Percentiles rank a stretch among this genome's conserved stretches.
Evolutionary conservation across 2,329 filamentous ascomycete genomes (phyloP).

Genomic region (Aspergillus sp.): DNA sequence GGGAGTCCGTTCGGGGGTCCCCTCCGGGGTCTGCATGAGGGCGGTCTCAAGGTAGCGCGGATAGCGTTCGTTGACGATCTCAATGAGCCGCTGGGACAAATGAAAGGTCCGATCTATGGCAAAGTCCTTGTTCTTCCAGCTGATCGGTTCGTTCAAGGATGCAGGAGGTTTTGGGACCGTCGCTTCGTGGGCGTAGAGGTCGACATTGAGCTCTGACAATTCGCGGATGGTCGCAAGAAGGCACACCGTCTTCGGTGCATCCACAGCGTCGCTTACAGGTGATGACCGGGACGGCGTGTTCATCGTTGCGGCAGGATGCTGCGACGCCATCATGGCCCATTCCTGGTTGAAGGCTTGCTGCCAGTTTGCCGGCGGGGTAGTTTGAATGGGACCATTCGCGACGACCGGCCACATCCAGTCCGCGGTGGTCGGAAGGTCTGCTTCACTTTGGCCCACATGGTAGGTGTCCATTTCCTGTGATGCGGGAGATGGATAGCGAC

Average conservation of each 20-base stretch:
- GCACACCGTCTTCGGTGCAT: background rate
- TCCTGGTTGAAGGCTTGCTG: background rate
- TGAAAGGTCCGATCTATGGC: constrained; percentile 5
- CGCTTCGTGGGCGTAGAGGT: constrained; percentile 3
- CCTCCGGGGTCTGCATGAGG: background rate
- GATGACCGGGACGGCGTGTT: background rate
- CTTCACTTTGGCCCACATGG: background rate
- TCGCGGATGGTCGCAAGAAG: background rate
- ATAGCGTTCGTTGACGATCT: constrained; percentile 3
- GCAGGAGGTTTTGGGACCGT: background rate
- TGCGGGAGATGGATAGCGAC: constrained; percentile 1
- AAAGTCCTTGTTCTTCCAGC: constrained; percentile 6
- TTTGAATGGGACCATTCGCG: background rate
- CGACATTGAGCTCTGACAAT: constrained; percentile 2
- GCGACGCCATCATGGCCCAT: background rate
- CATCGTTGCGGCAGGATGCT: background rate
- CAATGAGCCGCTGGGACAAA: constrained; percentile 5
- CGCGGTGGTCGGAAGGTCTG: background rate
- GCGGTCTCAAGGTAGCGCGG: constrained; percentile 1
- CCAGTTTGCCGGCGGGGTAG: background rate
- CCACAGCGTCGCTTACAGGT: background rate
- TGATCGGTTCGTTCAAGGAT: background rate
- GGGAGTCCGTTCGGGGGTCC: too few relatives aligned
- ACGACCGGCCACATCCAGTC: background rate
- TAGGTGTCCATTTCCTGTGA: constrained; percentile 2